phyloP scores from a whole-genome alignment of 805 yeast genomes.

The Starmerella apicola region DNA sequence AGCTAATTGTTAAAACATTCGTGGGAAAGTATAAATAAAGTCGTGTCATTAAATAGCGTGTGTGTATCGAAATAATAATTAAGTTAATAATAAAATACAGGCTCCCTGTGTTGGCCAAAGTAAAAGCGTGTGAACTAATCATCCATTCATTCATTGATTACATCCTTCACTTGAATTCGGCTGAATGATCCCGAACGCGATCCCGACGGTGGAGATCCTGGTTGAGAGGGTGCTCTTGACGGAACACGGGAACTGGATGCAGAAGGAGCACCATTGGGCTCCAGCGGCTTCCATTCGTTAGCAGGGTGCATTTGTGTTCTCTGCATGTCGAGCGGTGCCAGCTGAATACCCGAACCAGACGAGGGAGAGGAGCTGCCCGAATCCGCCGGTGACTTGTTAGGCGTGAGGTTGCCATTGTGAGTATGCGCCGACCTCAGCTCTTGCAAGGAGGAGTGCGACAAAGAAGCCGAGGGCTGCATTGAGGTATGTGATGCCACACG shows the following conservation, averaged over 20 bases:
- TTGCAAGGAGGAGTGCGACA: no score
- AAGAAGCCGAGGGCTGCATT: no score
- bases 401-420: no score
- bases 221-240: slow-evolving; percentile 17
- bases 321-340: slow-evolving; percentile 8
- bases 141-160: slow-evolving; percentile 12
- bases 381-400: not conserved
- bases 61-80: no score
- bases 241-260: slow-evolving; percentile 3
- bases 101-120: no score
- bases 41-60: no score
- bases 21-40: no score
- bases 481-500: slow-evolving; percentile 3
- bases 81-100: no score
- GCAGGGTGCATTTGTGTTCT: not conserved
- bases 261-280: slow-evolving; percentile 14
- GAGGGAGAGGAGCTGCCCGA: slow-evolving; percentile 3
- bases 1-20: no score
- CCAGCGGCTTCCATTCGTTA: slow-evolving; percentile 10
- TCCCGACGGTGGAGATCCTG: slow-evolving; percentile 11
- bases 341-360: slow-evolving; percentile 1
- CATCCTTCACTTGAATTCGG: slow-evolving; percentile 16
- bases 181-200: slow-evolving; percentile 1
- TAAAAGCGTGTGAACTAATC: not conserved
- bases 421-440: no score